Conservation (phyloP, 352 stramenopile genomes). For the Bremia lactucae region DNA sequence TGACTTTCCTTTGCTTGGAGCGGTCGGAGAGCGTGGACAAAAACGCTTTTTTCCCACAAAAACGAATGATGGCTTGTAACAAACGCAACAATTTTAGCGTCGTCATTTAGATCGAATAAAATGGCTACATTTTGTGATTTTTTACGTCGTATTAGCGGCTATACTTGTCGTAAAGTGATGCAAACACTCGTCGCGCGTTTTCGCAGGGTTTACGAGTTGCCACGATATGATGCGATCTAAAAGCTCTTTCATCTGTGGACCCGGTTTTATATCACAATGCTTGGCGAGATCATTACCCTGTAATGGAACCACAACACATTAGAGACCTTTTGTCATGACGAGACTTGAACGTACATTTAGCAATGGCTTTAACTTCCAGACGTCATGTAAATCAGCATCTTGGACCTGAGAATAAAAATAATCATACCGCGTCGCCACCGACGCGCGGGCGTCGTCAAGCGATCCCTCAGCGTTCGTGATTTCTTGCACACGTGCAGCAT, state of each 20-base stretch:
- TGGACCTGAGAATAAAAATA: conserved; percentile 24
- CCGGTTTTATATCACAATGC: conserved; percentile 40
- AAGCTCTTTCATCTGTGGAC: conserved; percentile 47
- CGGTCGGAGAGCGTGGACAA: conserved; percentile 24
- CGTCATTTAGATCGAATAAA: conserved; percentile 37
- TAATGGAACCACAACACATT: background rate
- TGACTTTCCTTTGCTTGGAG: conserved; percentile 75
- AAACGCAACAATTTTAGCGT: conserved; percentile 70
- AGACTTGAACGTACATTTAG: conserved; percentile 39
- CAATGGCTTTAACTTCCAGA: conserved; percentile 60
- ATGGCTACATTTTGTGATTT: too few species aligned
- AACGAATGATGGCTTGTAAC: conserved; percentile 27
- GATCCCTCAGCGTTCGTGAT: conserved; percentile 19
- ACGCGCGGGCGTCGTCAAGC: conserved; percentile 3
- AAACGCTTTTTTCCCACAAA: conserved; percentile 32
- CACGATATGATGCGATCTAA: conserved; percentile 45
- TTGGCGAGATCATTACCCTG: conserved; percentile 68
- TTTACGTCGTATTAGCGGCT: conserved; percentile 6
- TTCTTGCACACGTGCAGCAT: conserved; percentile 44
- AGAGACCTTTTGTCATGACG: background rate
- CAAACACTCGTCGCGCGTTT: conserved; percentile 47
- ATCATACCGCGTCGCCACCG: conserved; percentile 26
- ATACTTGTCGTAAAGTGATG: conserved; percentile 25
- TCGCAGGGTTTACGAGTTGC: conserved; percentile 45
- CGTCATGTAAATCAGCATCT: conserved; percentile 20